Percentiles rank a stretch among this genome's conserved stretches.
Evolutionary conservation across 768 basidiomycete genomes (phyloP).

Genomic region (Russula foetens): DNA sequence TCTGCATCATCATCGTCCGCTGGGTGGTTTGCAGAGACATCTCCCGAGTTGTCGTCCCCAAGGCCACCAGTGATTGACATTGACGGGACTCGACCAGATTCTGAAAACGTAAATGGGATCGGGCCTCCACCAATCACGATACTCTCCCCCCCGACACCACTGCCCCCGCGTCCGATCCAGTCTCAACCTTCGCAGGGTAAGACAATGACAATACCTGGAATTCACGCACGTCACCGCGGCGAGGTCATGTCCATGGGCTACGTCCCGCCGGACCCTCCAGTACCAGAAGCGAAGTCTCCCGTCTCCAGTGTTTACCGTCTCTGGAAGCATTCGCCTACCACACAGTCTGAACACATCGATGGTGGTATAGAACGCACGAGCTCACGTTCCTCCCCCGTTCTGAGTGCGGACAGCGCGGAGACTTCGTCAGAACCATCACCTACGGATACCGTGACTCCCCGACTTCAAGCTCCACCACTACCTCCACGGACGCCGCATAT

Average conservation of each 20-base stretch:
- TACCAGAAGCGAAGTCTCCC: constrained; percentile 36
- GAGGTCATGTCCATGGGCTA: constrained; percentile 84
- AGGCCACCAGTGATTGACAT: not conserved
- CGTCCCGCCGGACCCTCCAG: constrained; percentile 41
- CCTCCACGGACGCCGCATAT: constrained; percentile 36
- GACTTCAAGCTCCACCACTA: constrained; percentile 35
- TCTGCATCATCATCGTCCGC: constrained; percentile 21
- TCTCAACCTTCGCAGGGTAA: constrained; percentile 67
- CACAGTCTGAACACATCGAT: constrained; percentile 9
- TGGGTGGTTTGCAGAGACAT: constrained; percentile 5
- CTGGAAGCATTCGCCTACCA: constrained; percentile 50
- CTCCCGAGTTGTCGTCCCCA: not conserved
- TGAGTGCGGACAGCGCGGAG: not conserved
- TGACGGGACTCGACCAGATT: not conserved
- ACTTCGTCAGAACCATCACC: not conserved
- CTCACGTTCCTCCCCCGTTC: not conserved
- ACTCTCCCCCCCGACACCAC: not conserved
- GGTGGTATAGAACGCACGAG: constrained; percentile 1
- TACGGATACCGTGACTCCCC: constrained; percentile 1
- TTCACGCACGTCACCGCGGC: constrained; percentile 76
- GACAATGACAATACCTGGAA: constrained; percentile 82
- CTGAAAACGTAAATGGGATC: not conserved
- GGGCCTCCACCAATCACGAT: not conserved
- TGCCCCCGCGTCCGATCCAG: constrained; percentile 44
- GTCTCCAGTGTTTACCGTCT: constrained; percentile 67